Base-by-base conservation (phyloP, 164 flowering plant genomes). In the Liquidambar formosana region DNA sequence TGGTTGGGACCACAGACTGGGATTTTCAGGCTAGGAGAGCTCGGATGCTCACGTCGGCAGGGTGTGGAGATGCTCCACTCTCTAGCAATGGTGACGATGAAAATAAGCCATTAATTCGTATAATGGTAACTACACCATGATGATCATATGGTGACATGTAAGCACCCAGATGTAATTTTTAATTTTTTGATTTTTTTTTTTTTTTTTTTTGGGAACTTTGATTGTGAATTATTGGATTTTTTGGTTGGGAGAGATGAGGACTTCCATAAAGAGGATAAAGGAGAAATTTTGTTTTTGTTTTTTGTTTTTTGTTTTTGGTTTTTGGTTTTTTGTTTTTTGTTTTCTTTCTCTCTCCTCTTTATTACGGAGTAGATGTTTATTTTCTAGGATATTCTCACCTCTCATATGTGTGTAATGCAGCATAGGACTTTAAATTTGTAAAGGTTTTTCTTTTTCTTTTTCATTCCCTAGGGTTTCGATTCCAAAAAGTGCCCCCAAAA, bases 1-100 rank as follows among this genome's bases (percentile, higher is more conserved):
- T 84, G 16, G 86, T 94, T n/a, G 84, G 93, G 72, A 74, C 93
- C 75, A 94, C 97, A 0, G 88, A 92, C 65, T 94, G 98, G 98
- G 80, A 85, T 10, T 66, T 68, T 11, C 84, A 92, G 61, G 94
- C 93, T 0, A 22, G 62, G 61, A 64, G 86, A 62, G 94, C 98
- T 4, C 80, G 80, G 73, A 5, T 69, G 71, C 88, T 94, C 28
- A 90, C 92, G 52, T 80, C 78, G 71, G 64, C 80, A 0, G 86
- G 68, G 28, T 25, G 73, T 48, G 75, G 54, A 10, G 80, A 66
- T 43, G 23, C 49, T 0, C 71, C 63, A 21, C 0, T 66, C 25
- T 52, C 14, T 1, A 60, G 25, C 33, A 65, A 48, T 16, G 75
- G 47, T 27, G 64, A 63, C 16, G 67, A 48, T 11, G 82, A 68